phyloP scores from a whole-genome alignment of 2,329 filamentous ascomycete genomes.

The Madurella fahalii region DNA sequence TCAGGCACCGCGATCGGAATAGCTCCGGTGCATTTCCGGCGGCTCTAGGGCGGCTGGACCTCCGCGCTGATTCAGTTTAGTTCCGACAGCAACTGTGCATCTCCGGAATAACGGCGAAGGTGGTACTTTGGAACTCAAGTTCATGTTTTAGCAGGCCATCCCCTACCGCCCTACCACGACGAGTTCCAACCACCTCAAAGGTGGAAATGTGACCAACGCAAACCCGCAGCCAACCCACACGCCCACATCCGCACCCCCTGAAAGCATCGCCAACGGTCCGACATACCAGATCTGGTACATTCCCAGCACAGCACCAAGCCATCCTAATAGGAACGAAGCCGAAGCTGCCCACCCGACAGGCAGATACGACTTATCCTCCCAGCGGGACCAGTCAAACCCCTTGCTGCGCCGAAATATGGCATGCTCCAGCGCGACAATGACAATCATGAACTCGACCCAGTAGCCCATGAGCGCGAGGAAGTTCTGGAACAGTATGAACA shows the following conservation, averaged over 20 bases:
- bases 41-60: background rate
- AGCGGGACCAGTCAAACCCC: slow-evolving; percentile 57
- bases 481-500: slow-evolving; percentile 64
- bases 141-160: too few species aligned
- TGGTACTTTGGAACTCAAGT: too few species aligned
- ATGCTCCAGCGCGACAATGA: slow-evolving; percentile 59
- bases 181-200: slow-evolving; percentile 25
- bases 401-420: slow-evolving; percentile 52
- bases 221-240: slow-evolving; percentile 26
- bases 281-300: slow-evolving; percentile 70
- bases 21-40: background rate
- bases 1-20: background rate
- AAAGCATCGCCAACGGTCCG: slow-evolving; percentile 43
- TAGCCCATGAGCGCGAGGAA: slow-evolving; percentile 69
- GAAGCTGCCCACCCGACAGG: slow-evolving; percentile 61
- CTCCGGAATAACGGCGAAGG: too few species aligned
- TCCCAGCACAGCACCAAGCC: slow-evolving; percentile 60
- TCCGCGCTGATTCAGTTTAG: background rate
- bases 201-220: slow-evolving; percentile 24
- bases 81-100: too few species aligned
- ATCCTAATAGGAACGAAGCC: slow-evolving; percentile 58
- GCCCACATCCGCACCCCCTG: slow-evolving; percentile 25
- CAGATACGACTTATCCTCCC: slow-evolving; percentile 55
- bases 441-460: slow-evolving; percentile 63
- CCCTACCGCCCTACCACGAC: slow-evolving; percentile 14